Evolutionary conservation across 108 stramenopile genomes (phyloP), one percentile per base, ranked within the genome.

Genomic region (Pseudonitzschia pungens): DNA sequence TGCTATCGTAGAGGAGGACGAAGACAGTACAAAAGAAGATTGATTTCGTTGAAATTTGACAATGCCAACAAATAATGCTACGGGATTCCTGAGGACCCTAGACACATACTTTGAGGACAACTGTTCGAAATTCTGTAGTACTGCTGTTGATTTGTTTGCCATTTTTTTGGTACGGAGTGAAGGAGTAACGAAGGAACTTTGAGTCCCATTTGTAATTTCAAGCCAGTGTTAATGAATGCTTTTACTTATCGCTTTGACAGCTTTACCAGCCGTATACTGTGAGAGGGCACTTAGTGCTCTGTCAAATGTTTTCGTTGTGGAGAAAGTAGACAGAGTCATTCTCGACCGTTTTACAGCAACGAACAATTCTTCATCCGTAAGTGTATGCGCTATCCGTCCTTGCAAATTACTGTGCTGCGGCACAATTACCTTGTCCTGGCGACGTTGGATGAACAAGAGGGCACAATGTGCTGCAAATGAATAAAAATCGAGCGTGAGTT

Each of bases 261-360:
- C 77, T 55, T 78, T 82, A 9, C 81, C 82, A 42, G 73, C 67
- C 7, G 33, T 53, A 52, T 78, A 83, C 22, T 78, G 67, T 31
- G 40, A 16, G 29, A 73, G 53, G 15, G 77, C 69, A 43, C 69
- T 78, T 26, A 59, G 55, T 14, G 77, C 82, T 40, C 82, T 74
- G n/a, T 83, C 82, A 36, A 54, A 33, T 27, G 32, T 69, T 73
- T 26, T 70, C 0, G 65, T 75, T 63, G 48, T 83, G 20, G 43
- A 29, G 22, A 71, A 40, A 10, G 82, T 83, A 33, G 82, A 83
- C 15, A 83, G 51, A 5, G 74, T 73, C 77, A 78, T 83, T 33
- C 82, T 60, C 31, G 77, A 71, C 12, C 82, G 70, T 65, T 83
- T 70, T 44, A 83, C 71, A 48, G 77, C 82, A 65, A 20, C 59